A percentile compares a stretch with the other conserved stretches of the same genome.
Conservation (phyloP, 345 rosid species). For the Lagerstroemia speciosa region DNA sequence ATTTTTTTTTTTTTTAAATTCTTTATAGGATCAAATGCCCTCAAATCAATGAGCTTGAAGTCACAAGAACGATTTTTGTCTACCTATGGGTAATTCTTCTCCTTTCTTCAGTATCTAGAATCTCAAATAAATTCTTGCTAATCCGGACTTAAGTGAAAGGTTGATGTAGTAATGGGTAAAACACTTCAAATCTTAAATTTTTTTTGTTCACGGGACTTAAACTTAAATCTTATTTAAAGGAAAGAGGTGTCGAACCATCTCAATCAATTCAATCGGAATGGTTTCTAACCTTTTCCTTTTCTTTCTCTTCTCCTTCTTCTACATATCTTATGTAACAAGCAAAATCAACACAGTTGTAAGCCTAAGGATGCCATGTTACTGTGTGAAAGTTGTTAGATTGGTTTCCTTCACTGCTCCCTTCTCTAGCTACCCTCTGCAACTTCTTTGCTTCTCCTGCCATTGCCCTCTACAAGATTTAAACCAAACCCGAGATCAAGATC, state of each 20-base stretch:
- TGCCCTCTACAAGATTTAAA: conserved; percentile 29
- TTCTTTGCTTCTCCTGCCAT: conserved; percentile 54
- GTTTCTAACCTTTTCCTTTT: background rate
- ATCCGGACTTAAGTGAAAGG: no score
- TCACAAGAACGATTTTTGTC: background rate
- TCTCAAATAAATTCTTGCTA: no score
- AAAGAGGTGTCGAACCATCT: no score
- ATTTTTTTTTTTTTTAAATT: background rate
- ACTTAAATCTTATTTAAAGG: no score
- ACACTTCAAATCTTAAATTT: no score
- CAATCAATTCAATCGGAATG: no score
- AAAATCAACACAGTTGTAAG: background rate
- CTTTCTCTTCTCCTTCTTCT: background rate
- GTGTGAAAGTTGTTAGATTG: conserved; percentile 28
- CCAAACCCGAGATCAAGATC: background rate
- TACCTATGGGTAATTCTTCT: no score
- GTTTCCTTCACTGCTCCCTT: no score
- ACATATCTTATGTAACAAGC: conserved; percentile 8
- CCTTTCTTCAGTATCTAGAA: no score
- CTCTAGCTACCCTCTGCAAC: conserved; percentile 51
- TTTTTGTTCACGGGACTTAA: no score
- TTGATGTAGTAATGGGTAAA: no score
- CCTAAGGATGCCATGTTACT: conserved; percentile 17
- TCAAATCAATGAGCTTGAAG: background rate
- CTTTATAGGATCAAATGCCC: background rate